Percentiles rank a stretch among this genome's conserved stretches.
Evolutionary conservation across 768 basidiomycete species (phyloP).

Genomic region (Exsudoporus frostii): DNA sequence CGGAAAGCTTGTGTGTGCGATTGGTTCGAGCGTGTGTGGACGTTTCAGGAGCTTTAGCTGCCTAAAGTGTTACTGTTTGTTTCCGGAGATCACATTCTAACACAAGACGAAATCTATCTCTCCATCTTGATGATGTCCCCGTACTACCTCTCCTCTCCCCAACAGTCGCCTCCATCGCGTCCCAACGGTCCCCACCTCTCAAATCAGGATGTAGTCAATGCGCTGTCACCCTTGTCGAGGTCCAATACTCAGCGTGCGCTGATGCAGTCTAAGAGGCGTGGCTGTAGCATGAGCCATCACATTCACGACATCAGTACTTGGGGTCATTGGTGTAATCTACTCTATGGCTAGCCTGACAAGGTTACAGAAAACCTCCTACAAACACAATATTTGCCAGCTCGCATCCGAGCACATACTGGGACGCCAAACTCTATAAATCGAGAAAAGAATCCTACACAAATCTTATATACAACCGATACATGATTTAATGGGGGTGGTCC

Average conservation of each 20-base stretch:
- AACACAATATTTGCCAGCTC: background rate
- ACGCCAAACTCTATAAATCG: background rate
- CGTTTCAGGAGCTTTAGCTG: slow-evolving; percentile 12
- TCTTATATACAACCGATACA: slow-evolving; percentile 5
- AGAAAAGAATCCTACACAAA: background rate
- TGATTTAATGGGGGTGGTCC: background rate
- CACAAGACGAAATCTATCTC: slow-evolving; percentile 5
- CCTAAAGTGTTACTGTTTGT: slow-evolving; percentile 5
- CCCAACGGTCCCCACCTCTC: background rate
- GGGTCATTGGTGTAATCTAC: background rate
- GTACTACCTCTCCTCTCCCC: slow-evolving; percentile 1
- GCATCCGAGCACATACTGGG: background rate
- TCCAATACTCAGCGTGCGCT: slow-evolving; percentile 5
- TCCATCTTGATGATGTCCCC: slow-evolving; percentile 11
- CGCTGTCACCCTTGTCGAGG: slow-evolving; percentile 7
- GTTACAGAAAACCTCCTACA: background rate
- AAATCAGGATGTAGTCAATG: slow-evolving; percentile 7
- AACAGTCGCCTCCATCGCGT: background rate
- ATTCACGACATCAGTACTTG: slow-evolving; percentile 2
- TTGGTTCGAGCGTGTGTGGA: slow-evolving; percentile 16
- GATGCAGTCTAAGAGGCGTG: slow-evolving; percentile 9
- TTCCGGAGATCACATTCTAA: slow-evolving; percentile 5
- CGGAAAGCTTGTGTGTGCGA: slow-evolving; percentile 10
- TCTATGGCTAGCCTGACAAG: background rate
- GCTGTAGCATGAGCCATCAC: background rate